Base-by-base conservation (phyloP, 164 flowering plant genomes). In the Taxillus chinensis region DNA sequence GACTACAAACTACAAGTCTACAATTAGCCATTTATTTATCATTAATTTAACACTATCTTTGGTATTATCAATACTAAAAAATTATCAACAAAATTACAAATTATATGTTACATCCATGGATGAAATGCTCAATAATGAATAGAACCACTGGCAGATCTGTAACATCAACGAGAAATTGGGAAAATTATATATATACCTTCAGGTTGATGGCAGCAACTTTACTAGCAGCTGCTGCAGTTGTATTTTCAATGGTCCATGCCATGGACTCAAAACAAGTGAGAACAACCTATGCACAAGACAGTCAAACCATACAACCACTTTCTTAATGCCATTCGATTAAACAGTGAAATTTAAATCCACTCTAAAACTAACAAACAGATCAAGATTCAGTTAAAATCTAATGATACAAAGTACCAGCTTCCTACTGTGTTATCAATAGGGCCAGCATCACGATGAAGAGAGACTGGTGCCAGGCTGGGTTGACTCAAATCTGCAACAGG, bases 161-260 rank as follows among this genome's bases (percentile, higher is more conserved):
- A 27, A 27, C 27, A 27, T 27, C 27, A 27, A 27, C 27, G 27
- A 27, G 27, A 27, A 55, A 40, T 40, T 14, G 15, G 41, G 14
- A 0, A 39, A 57, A 12, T 15, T 12, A 59, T 8, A 27, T 41
- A 39, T 59, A 38, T 63, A 75, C 81, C 78, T 78, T 78, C 65
- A 78, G 62, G 64, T 72, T 75, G 62, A 78, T 70, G 61, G 70
- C 75, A 66, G 81, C 81, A 12, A 75, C 76, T 68, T 75, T 78
- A 51, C 67, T 55, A 58, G 69, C 68, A 40, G 67, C 16, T 4
- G 63, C 46, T 27, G 75, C 66, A 66, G 41, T 73, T 55, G 68
- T 73, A 59, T 64, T 72, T 61, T 78, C 81, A n/a, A 72, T 72
- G 39, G 71, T 75, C 76, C 76, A 78, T 39, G 81, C 68, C 81